Evolutionary conservation across 352 stramenopile genomes (phyloP), one percentile per base, ranked within the genome.

Genomic region (Halophytophthora polymorphica): DNA sequence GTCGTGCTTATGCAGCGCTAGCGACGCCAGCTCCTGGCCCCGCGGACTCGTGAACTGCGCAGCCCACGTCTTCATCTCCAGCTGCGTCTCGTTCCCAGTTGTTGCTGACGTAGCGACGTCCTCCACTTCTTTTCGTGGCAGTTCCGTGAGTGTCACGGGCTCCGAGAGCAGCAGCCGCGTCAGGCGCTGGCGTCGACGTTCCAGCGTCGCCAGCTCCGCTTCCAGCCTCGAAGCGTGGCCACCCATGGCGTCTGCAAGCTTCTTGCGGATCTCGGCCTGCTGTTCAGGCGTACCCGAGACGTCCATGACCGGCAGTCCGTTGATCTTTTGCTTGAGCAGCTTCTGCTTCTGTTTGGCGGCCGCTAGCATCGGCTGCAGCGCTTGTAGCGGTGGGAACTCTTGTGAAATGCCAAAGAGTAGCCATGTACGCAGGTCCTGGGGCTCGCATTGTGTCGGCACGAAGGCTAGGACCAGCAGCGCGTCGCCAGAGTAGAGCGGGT

Each of bases 1-100:
- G 58, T 88, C 73, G 35, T 45, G 60, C 50, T 88, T 88, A 4
- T 53, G 52, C n/a, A 90, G 62, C 3, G 76, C 78, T 3, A 87
- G 46, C 0, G 66, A 66, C 6, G 51, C 61, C 13, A 90, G 58
- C 34, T 81, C 69, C 1, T 58, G 53, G 17, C 73, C 76, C 4
- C 76, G 76, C 13, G 66, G 45, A 45, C 76, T 85, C 17, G 39
- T 66, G 43, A 88, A 86, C 17, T 54, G 48, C n/a, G 80, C 72
- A 2, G 61, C 56, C 76, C 79, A 88, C 22, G 66, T 76, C 11
- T 71, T 63, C 15, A 69, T 86, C 51, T 90, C 79, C 1, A 82
- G 56, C 53, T 77, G 58, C 15, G 66, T 36, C 11, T 73, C 64
- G 36, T 70, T 53, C 7, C 48, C 60, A 23, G 53, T 59, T n/a